Conservation (phyloP, 371 early-diverging fungal species). For the Caulochytrium protostelioides region DNA sequence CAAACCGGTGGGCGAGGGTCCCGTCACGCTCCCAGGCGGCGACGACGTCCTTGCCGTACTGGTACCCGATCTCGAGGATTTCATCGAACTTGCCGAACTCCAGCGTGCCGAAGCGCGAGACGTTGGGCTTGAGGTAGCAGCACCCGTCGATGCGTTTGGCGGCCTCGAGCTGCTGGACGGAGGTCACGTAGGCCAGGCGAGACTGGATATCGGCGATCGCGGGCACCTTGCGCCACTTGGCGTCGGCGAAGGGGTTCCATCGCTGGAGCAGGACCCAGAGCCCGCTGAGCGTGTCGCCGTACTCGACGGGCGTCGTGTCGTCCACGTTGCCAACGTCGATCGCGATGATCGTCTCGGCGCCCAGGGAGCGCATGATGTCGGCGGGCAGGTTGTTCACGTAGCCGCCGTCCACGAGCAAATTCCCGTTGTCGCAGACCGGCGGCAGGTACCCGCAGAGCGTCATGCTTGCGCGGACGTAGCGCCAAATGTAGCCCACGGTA, state of each 20-base stretch:
- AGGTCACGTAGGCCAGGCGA: constrained; percentile 86
- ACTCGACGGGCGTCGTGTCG: constrained; percentile 70
- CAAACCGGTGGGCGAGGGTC: constrained; percentile 20
- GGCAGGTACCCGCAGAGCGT: constrained; percentile 82
- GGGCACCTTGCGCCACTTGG: constrained; percentile 40
- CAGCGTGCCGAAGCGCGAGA: constrained; percentile 65
- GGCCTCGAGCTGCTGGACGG: constrained; percentile 69
- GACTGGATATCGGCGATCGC: constrained; percentile 94
- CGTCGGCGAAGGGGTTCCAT: constrained; percentile 42
- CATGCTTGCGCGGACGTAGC: constrained; percentile 97
- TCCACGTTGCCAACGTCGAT: constrained; percentile 85
- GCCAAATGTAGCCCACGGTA: constrained; percentile 81
- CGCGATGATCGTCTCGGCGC: constrained; percentile 86
- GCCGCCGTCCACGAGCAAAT: constrained; percentile 96
- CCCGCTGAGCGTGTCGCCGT: constrained; percentile 89
- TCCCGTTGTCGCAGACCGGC: constrained; percentile 86
- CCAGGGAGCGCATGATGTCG: constrained; percentile 70
- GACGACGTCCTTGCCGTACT: constrained; percentile 61
- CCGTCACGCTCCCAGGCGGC: constrained; percentile 65
- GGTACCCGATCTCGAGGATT: constrained; percentile 77
- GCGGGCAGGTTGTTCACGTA: constrained; percentile 98
- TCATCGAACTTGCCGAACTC: constrained; percentile 87
- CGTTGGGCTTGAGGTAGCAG: constrained; percentile 73
- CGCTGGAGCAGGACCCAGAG: constrained; percentile 73
- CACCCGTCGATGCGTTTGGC: constrained; percentile 68